A percentile compares a stretch with the other conserved stretches of the same genome.
These are phyloP conservation scores for Porphyra umbilicalis DNA, from an alignment of 31 red algal species.

Conservation along the genomic window DNA sequence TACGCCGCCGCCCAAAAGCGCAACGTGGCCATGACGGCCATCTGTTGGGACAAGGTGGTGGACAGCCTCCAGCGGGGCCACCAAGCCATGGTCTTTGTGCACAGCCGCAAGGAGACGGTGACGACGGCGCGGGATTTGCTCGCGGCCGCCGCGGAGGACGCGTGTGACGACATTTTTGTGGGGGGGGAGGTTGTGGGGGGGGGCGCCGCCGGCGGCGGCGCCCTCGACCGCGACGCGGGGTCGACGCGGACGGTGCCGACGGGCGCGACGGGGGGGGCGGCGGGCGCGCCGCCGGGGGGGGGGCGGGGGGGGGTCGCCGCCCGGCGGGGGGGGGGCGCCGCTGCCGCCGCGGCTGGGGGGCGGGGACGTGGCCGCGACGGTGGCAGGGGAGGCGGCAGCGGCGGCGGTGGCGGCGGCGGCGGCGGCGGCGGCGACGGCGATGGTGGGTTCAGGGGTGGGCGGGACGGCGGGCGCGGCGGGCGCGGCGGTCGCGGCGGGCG, in stretches of 20 bases:
- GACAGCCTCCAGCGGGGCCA: conserved; percentile 69
- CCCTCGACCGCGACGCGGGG: background rate
- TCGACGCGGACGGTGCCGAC: background rate
- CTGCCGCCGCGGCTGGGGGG: background rate
- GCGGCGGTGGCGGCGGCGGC: background rate
- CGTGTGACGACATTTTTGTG: conserved; percentile 46
- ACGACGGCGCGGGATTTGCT: conserved; percentile 71
- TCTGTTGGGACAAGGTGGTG: conserved; percentile 75
- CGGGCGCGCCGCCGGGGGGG: background rate
- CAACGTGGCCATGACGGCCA: conserved; percentile 60
- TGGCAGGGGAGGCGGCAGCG: background rate
- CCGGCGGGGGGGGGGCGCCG: background rate
- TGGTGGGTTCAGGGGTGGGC: conserved; percentile 2
- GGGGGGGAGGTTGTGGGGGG: conserved; percentile 15
- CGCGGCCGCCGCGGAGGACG: conserved; percentile 39
- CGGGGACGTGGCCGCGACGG: background rate
- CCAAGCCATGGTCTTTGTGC: conserved; percentile 97
- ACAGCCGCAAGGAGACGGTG: conserved; percentile 86
- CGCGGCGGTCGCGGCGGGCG: background rate
- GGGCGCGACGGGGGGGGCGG: background rate
- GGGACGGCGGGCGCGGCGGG: background rate
- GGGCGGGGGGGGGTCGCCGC: background rate
- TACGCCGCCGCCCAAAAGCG: conserved; percentile 38
- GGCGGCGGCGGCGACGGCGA: background rate
- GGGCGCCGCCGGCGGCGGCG: background rate